Conservation (phyloP, 73 alveolate species). For the Paramecium sexaurelia region DNA sequence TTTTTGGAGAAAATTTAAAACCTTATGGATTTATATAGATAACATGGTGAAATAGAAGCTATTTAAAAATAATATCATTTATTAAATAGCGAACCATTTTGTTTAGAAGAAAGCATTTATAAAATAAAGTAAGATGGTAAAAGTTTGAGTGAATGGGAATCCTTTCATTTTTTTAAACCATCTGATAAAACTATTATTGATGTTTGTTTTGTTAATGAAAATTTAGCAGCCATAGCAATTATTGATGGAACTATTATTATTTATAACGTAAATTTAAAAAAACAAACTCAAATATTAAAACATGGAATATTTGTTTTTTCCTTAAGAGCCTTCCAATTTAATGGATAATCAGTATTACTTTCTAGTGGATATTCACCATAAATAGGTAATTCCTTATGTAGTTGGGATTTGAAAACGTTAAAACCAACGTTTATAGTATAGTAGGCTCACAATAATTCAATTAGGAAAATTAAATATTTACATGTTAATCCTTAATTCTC, state of each 20-base stretch:
- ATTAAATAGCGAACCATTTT: conserved; percentile 8
- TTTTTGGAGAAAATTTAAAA: conserved; percentile 21
- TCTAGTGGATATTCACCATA: conserved; percentile 52
- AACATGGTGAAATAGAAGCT: conserved; percentile 5
- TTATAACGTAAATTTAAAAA: background rate
- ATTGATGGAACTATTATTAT: conserved; percentile 40
- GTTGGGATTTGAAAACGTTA: conserved; percentile 22
- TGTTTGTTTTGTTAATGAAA: conserved; percentile 46
- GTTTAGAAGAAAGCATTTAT: conserved; percentile 51
- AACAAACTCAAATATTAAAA: background rate
- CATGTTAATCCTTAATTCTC: conserved; percentile 49
- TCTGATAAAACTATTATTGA: conserved; percentile 30
- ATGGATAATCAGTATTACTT: conserved; percentile 20
- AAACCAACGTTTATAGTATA: background rate
- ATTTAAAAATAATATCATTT: conserved; percentile 20
- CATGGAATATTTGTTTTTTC: conserved; percentile 36
- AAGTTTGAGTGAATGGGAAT: conserved; percentile 56
- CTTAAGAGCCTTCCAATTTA: conserved; percentile 43
- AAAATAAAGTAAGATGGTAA: conserved; percentile 40
- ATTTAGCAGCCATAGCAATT: background rate
- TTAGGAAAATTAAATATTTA: conserved; percentile 40
- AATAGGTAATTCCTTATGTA: conserved; percentile 17
- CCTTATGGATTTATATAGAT: conserved; percentile 6
- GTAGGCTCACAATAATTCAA: conserved; percentile 28
- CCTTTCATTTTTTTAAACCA: background rate